These are phyloP conservation scores for Phlebiopsis flavidoalba DNA, from an alignment of 768 basidiomycete species.

Conservation along the genomic window DNA sequence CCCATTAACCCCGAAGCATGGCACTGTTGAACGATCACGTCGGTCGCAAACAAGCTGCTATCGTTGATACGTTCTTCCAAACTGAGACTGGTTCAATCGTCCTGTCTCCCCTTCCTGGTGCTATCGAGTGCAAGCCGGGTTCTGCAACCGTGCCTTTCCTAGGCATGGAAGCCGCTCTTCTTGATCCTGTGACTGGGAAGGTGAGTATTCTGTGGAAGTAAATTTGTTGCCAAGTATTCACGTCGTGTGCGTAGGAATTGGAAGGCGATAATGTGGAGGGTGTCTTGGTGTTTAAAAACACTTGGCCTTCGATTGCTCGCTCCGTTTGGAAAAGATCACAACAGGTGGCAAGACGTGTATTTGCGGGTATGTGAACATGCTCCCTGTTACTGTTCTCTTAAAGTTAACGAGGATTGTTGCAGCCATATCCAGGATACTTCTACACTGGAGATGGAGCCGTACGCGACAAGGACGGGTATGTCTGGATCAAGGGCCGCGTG, in stretches of 20 bases:
- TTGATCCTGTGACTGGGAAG: slow-evolving; percentile 79
- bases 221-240: neutral
- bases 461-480: slow-evolving; percentile 91
- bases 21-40: slow-evolving; percentile 98
- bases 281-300: slow-evolving; percentile 76
- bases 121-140: slow-evolving; percentile 93
- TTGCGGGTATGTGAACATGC: slow-evolving; percentile 15
- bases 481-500: slow-evolving; percentile 97
- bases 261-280: slow-evolving; percentile 85
- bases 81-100: slow-evolving; percentile 97
- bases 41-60: slow-evolving; percentile 80
- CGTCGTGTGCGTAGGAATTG: slow-evolving; percentile 37
- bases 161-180: slow-evolving; percentile 83
- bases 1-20: slow-evolving; percentile 99
- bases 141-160: slow-evolving; percentile 98
- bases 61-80: slow-evolving; percentile 96
- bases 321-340: slow-evolving; percentile 91
- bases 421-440: slow-evolving; percentile 86
- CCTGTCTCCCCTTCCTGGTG: slow-evolving; percentile 93
- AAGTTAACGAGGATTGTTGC: slow-evolving; percentile 37
- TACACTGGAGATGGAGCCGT: slow-evolving; percentile 91
- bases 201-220: neutral
- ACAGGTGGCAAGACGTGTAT: slow-evolving; percentile 77
- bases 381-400: too few relatives aligned
- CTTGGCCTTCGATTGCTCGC: slow-evolving; percentile 95